A percentile compares a stretch with the other conserved stretches of the same genome.
phyloP scores from a whole-genome alignment of 768 basidiomycete genomes.

The Tulasnella sp. region DNA sequence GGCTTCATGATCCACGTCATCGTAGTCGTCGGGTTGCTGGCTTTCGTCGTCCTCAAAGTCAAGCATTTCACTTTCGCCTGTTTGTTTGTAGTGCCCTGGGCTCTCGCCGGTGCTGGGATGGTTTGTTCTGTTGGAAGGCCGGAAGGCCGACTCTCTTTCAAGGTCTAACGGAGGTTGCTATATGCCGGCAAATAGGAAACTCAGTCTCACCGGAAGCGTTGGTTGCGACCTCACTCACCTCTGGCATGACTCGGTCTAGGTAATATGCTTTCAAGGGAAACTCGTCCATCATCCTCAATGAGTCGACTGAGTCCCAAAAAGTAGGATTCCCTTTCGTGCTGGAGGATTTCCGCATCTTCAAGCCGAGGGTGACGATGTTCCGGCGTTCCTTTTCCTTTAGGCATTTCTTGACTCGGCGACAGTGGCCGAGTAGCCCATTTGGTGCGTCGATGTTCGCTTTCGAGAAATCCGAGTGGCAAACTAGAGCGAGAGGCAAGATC shows the following conservation, averaged over 20 bases:
- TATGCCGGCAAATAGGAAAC: background rate
- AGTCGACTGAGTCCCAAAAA: background rate
- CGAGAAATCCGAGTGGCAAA: background rate
- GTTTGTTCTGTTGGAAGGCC: background rate
- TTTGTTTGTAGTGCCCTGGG: background rate
- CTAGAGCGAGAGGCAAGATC: background rate
- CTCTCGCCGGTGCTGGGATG: background rate
- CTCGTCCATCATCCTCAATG: background rate
- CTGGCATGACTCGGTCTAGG: background rate
- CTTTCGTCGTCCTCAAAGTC: background rate
- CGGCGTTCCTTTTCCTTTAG: background rate
- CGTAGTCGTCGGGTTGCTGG: background rate
- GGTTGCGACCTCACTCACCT: background rate
- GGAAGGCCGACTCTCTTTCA: background rate
- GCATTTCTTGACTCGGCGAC: background rate
- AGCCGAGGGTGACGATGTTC: background rate
- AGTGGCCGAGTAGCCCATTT: background rate
- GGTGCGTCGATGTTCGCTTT: background rate
- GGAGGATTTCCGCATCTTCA: background rate
- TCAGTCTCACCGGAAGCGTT: background rate
- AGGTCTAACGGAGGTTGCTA: background rate
- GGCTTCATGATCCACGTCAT: background rate
- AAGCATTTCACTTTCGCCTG: background rate
- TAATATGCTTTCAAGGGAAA: background rate
- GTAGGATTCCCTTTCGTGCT: background rate